A percentile compares a stretch with the other conserved stretches of the same genome.
Conservation (phyloP, 805 yeast genomes). For the Ogataea pini region DNA sequence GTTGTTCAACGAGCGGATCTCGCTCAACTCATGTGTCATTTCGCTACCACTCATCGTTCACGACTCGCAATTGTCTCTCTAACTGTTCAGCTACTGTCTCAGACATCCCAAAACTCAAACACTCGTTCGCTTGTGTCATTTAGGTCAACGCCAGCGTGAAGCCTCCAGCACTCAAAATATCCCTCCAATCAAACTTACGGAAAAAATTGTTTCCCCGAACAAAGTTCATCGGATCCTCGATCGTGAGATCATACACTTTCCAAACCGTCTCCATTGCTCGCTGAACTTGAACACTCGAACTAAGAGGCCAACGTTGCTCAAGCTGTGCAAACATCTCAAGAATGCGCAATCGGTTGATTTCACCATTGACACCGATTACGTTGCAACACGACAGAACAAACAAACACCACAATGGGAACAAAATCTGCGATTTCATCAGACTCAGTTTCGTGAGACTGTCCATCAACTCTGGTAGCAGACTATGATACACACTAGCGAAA, state of each 20-base stretch:
- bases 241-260: conserved; percentile 31
- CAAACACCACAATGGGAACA: conserved; percentile 36
- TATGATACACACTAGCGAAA: conserved; percentile 8
- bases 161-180: conserved; percentile 25
- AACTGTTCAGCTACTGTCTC: no score
- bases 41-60: not conserved
- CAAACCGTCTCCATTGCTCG: conserved; percentile 32
- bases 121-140: not conserved
- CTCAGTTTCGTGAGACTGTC: conserved; percentile 16
- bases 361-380: conserved; percentile 19
- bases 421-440: conserved; percentile 9
- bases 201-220: conserved; percentile 9
- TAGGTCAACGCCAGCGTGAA: conserved; percentile 30
- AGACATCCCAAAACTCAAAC: no score
- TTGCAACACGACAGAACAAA: conserved; percentile 28
- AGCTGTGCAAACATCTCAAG: conserved; percentile 25
- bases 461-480: conserved; percentile 13
- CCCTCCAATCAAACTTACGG: conserved; percentile 29
- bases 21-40: no score
- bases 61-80: not conserved
- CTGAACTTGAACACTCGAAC: conserved; percentile 24
- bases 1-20: no score
- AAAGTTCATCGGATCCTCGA: conserved; percentile 12
- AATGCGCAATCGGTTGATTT: conserved; percentile 18
- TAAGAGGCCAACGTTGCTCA: conserved; percentile 30